These are phyloP conservation scores for Colletotrichum sp. DNA, from an alignment of 2,329 filamentous ascomycete species.

Conservation along the genomic window DNA sequence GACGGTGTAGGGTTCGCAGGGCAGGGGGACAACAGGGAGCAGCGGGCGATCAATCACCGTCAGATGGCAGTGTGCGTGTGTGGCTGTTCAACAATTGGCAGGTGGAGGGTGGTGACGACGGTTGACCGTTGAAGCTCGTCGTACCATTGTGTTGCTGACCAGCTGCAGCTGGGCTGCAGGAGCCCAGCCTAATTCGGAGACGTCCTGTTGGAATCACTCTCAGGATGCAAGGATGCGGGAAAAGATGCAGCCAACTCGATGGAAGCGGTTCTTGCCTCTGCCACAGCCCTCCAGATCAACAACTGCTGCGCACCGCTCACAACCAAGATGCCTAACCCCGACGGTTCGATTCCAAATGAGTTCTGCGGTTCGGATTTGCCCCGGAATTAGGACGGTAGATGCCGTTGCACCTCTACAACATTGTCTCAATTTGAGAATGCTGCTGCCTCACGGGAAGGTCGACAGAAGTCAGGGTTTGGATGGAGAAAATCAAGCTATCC, in stretches of 20 bases:
- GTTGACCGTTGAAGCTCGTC: background rate
- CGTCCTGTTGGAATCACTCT: background rate
- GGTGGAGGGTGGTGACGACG: background rate
- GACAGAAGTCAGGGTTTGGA: background rate
- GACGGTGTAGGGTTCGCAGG: background rate
- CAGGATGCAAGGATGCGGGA: background rate
- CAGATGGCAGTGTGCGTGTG: background rate
- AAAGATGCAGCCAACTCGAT: background rate
- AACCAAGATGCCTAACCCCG: background rate
- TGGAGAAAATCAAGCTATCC: background rate
- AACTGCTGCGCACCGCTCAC: background rate
- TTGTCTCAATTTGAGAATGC: background rate
- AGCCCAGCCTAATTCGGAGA: background rate
- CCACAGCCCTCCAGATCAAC: background rate
- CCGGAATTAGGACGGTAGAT: background rate
- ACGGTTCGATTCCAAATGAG: background rate
- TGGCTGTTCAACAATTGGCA: background rate
- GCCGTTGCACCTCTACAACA: background rate
- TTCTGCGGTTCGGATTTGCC: background rate
- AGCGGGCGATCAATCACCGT: background rate
- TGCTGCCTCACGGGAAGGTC: background rate
- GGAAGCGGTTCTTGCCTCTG: background rate
- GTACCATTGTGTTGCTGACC: background rate
- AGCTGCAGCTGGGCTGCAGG: constrained; percentile 1
- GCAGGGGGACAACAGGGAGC: background rate